These are phyloP conservation scores for Andrographis paniculata DNA, from an alignment of 305 asterid species.

Conservation along the genomic window DNA sequence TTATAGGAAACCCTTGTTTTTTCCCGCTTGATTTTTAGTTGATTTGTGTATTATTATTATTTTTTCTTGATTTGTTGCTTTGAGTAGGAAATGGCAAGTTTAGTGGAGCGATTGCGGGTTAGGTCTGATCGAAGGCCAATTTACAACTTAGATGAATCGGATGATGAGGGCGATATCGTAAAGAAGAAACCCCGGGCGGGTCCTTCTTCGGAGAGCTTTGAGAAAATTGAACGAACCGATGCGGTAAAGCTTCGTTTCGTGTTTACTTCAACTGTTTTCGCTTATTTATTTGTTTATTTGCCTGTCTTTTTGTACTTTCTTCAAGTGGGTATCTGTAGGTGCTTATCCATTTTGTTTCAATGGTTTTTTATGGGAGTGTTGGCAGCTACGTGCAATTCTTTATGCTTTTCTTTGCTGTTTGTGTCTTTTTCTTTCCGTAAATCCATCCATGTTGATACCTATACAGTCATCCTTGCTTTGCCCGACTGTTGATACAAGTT, in stretches of 20 bases:
- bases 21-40: background rate
- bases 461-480: no score
- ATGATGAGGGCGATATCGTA: constrained; percentile 59
- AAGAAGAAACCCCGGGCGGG: constrained; percentile 43
- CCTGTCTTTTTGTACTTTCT: background rate
- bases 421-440: no score
- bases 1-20: background rate
- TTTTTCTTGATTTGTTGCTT: no score
- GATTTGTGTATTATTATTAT: constrained; percentile 6
- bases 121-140: constrained; percentile 81
- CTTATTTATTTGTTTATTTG: constrained; percentile 1
- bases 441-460: no score
- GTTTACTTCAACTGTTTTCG: background rate
- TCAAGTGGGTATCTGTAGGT: background rate
- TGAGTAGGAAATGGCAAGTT: constrained; percentile 71
- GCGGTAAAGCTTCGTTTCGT: constrained; percentile 32
- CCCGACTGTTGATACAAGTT: no score
- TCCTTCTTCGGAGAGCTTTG: constrained; percentile 37
- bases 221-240: constrained; percentile 63
- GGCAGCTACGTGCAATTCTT: no score
- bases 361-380: no score
- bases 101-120: constrained; percentile 90
- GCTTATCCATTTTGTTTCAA: background rate
- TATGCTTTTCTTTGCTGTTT: no score
- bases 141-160: constrained; percentile 81